Conservation (phyloP, 768 basidiomycete genomes). For the Leucocoprinus leucothites region DNA sequence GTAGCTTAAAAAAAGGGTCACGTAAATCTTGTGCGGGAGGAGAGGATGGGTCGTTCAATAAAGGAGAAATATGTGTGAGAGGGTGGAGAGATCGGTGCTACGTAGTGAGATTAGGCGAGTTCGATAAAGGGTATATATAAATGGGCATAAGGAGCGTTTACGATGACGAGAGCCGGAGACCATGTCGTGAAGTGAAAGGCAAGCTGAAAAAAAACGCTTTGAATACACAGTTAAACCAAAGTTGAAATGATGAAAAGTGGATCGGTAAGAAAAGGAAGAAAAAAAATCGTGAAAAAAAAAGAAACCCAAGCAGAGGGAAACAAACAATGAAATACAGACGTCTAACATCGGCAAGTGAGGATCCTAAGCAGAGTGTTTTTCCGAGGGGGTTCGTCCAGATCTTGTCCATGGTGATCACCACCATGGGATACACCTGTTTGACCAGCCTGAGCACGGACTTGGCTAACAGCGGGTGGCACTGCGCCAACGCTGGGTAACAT, state of each 20-base stretch:
- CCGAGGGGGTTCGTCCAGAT: constrained; percentile 49
- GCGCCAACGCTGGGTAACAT: constrained; percentile 73
- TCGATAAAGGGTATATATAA: constrained; percentile 19
- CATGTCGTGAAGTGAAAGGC: constrained; percentile 14
- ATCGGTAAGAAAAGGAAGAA: constrained; percentile 14
- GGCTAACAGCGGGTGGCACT: constrained; percentile 70
- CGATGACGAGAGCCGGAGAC: constrained; percentile 12
- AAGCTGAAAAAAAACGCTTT: not conserved
- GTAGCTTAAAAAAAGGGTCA: constrained; percentile 13
- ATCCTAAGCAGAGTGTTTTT: constrained; percentile 61
- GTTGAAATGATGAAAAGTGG: constrained; percentile 14
- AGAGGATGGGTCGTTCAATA: constrained; percentile 4
- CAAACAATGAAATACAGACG: constrained; percentile 20
- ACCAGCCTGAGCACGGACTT: constrained; percentile 66
- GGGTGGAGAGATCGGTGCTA: not conserved
- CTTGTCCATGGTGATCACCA: constrained; percentile 55
- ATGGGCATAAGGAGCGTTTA: constrained; percentile 14
- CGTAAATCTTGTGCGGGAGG: not conserved
- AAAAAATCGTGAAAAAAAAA: constrained; percentile 21
- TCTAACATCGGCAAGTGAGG: constrained; percentile 75
- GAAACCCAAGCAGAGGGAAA: constrained; percentile 23
- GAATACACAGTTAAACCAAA: constrained; percentile 5
- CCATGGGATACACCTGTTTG: constrained; percentile 65
- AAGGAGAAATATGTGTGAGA: not conserved
- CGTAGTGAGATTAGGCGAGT: constrained; percentile 11